A percentile compares a stretch with the other conserved stretches of the same genome.
phyloP scores from a whole-genome alignment of 805 yeast species.

The Candida corydali region DNA sequence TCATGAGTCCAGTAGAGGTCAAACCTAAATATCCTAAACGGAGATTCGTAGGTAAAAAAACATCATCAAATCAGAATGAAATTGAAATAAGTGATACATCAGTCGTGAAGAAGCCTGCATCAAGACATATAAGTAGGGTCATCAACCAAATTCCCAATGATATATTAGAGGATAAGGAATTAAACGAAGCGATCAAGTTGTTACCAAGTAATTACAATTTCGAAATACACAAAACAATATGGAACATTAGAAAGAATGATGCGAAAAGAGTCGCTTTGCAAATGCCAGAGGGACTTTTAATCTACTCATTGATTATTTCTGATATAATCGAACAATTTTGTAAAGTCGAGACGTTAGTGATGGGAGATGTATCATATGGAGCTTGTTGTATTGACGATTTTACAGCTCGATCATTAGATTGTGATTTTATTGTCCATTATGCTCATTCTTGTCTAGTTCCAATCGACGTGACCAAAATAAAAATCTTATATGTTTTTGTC shows the following conservation, averaged over 20 bases:
- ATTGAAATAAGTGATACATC: conserved; percentile 12
- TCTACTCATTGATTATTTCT: conserved; percentile 83
- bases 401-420: conserved; percentile 87
- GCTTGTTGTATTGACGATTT: conserved; percentile 98
- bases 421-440: conserved; percentile 93
- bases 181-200: conserved; percentile 77
- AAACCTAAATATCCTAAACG: conserved; percentile 37
- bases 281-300: conserved; percentile 94
- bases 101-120: conserved; percentile 20
- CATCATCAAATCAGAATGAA: conserved; percentile 9
- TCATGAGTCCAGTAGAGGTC: conserved; percentile 6
- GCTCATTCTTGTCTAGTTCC: conserved; percentile 98
- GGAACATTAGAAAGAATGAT: conserved; percentile 75
- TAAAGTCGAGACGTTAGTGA: conserved; percentile 77
- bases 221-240: conserved; percentile 91
- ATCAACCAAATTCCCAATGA: conserved; percentile 87
- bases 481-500: conserved; percentile 92
- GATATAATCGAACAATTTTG: conserved; percentile 94
- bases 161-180: conserved; percentile 70
- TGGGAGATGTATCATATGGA: conserved; percentile 99
- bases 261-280: conserved; percentile 89
- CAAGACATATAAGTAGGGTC: conserved; percentile 50
- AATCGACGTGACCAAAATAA: conserved; percentile 83
- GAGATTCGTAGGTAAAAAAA: conserved; percentile 57
- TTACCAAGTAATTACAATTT: conserved; percentile 91